Evolutionary conservation across 179 eudicot species (phyloP).

Genomic region (Gypsophila paniculata): DNA sequence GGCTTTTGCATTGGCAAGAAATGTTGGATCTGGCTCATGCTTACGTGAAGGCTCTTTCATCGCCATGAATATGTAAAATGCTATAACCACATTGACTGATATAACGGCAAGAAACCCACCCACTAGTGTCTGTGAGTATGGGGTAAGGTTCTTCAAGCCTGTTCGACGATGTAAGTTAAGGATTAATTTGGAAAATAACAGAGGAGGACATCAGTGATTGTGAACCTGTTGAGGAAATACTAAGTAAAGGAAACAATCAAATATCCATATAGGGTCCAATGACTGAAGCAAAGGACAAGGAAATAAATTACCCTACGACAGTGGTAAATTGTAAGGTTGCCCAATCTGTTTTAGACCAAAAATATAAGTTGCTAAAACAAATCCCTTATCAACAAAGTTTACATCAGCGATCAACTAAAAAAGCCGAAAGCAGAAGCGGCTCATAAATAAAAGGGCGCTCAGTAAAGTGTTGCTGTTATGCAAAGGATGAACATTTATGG

Average conservation of each 20-base stretch:
- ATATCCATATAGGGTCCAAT: background rate
- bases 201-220: background rate
- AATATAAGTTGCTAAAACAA: background rate
- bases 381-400: background rate
- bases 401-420: background rate
- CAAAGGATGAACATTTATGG: background rate
- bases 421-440: background rate
- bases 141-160: constrained; percentile 49
- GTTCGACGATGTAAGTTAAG: constrained; percentile 17
- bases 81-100: constrained; percentile 69
- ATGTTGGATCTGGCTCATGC: constrained; percentile 76
- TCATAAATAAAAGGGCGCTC: background rate
- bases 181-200: background rate
- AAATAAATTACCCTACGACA: background rate
- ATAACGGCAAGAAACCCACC: constrained; percentile 76
- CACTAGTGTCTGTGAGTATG: constrained; percentile 53
- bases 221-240: too few relatives aligned
- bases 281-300: background rate
- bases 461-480: background rate
- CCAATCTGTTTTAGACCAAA: background rate
- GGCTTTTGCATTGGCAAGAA: constrained; percentile 75
- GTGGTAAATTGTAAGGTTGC: background rate
- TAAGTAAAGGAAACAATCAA: too few relatives aligned
- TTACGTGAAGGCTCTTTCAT: constrained; percentile 74
- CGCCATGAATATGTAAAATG: constrained; percentile 62